phyloP scores from a whole-genome alignment of 352 stramenopile species.

The Pythium chondricola region DNA sequence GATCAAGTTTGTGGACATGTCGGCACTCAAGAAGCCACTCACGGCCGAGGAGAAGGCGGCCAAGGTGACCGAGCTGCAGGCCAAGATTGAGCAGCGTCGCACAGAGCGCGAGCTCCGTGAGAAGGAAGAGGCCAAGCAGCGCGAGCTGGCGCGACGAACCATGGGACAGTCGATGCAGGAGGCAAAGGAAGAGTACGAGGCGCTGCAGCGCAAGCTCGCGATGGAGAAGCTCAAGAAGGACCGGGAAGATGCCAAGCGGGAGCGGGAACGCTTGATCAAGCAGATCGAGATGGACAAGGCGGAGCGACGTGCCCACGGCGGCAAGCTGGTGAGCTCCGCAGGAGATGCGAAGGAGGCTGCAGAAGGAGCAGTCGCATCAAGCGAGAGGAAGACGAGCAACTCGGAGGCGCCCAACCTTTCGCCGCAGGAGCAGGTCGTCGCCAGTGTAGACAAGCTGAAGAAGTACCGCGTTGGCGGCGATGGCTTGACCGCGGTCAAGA shows the following conservation, averaged over 20 bases:
- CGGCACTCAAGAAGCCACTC: slow-evolving; percentile 44
- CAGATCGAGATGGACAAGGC: slow-evolving; percentile 91
- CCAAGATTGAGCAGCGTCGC: slow-evolving; percentile 68
- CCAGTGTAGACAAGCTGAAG: slow-evolving; percentile 76
- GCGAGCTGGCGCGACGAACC: slow-evolving; percentile 70
- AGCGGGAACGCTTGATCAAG: slow-evolving; percentile 84
- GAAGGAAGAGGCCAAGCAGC: slow-evolving; percentile 33
- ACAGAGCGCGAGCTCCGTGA: slow-evolving; percentile 71
- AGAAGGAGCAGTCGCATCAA: neutral
- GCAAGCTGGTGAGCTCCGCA: slow-evolving; percentile 65
- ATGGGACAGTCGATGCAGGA: slow-evolving; percentile 71
- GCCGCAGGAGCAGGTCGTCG: slow-evolving; percentile 63
- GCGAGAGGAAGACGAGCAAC: slow-evolving; percentile 29
- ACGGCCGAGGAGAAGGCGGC: slow-evolving; percentile 84
- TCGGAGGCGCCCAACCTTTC: slow-evolving; percentile 23
- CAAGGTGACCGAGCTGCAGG: slow-evolving; percentile 83
- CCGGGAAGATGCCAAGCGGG: slow-evolving; percentile 81
- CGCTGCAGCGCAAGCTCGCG: slow-evolving; percentile 71
- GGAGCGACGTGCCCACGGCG: slow-evolving; percentile 75
- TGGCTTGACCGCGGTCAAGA: slow-evolving; percentile 76
- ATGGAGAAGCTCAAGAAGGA: slow-evolving; percentile 85
- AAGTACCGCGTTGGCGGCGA: slow-evolving; percentile 82
- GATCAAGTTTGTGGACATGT: slow-evolving; percentile 80
- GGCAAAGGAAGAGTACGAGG: slow-evolving; percentile 78
- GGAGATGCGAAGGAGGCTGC: slow-evolving; percentile 38